Base-by-base conservation (phyloP, 768 basidiomycete species). In the Stropharia rugosoannulata region DNA sequence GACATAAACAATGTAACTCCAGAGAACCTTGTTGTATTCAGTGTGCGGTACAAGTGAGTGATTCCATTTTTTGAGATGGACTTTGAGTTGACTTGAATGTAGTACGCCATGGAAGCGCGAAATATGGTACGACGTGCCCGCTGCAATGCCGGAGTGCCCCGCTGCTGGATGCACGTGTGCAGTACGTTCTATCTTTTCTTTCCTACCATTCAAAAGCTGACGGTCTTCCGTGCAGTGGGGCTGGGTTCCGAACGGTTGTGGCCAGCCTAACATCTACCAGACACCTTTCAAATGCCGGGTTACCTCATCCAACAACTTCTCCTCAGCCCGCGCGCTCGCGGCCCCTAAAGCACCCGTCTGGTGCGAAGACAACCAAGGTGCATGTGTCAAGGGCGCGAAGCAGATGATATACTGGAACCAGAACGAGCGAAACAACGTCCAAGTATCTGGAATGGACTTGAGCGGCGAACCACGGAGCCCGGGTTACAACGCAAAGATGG, bases 361-460 rank as follows among this genome's bases (percentile, higher is more conserved):
- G 81, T 83, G 82, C 61, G 76, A 83, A 61, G 74, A 71, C 40
- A 68, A 82, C 52, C 65, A 68, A 4, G 62, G 61, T 8, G 68
- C 62, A 19, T 83, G 82, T 59, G 68, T 68, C 18, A 68, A 74
- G 58, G 82, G 81, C 41, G 70, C 82, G 2, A 82, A 82, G 59
- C 81, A 83, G 70, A 78, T 82, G 77, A 59, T 83, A 38, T 78
- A 76, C 64, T 83, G 80, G 80, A 73, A 83, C 59, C 80, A 82
- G 62, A 45, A 51, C 0, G 70, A 73, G 3, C 77, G 80, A 2
- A 75, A 81, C 64, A 83, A 82, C 56, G 76, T 82, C 60, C 48
- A 67, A 9, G 77, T 80, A 0, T 62, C 62, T 5, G 81, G 80
- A 0, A 61, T 43, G 8, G 80, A 82, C 62, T 59, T 62, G 13